Base-by-base conservation (phyloP, 2,329 filamentous ascomycete genomes). In the Alternaria alternata region DNA sequence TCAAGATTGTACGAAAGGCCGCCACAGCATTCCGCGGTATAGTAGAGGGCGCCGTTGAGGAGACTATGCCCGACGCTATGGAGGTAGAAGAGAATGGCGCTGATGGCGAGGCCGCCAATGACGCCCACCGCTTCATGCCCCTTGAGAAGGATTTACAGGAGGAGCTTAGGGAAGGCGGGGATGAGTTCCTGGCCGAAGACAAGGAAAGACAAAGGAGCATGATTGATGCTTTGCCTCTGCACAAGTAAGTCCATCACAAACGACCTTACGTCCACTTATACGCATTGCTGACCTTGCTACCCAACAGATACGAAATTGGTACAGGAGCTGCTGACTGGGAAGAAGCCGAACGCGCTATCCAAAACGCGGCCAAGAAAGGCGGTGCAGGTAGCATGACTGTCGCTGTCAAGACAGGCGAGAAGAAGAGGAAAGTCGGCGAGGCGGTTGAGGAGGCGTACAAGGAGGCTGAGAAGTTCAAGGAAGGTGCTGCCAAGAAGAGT, bases 1-100 rank as follows among this genome's bases (percentile, higher is more conserved):
- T 97, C 78, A 99, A 99, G 84, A 91, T 97, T 62, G 86, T 97
- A 61, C 88, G 93, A 66, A 98, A 98, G 82, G 86, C 97, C 39
- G 91, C 91, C 3, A 84, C 86, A 3, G 87, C 94, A 75, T 95
- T 99, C 80, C 87, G 89, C 32, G 82, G 85, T 4, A 80, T 98
- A 1, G 85, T 97, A 3, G 87, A 93, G 42, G 88, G 87, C 4
- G 93, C 92, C 0, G 89, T 83, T 16, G 78, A 77, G 41, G 72
- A 80, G 58, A 75, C 70, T 0, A 76, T 85, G 73, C 82, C 82
- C 3, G 83, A 86, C 54, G 71, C 76, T 11, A 77, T 80, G 57
- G 67, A 82, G 36, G 61, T 71, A 5, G 72, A 70, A 4, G 69
- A 74, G 5, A 81, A 88, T 7, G 88, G 87, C 14, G 86, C 88